Conservation (phyloP, 2,329 filamentous ascomycete genomes). For the Cordyceps cateniannulata region DNA sequence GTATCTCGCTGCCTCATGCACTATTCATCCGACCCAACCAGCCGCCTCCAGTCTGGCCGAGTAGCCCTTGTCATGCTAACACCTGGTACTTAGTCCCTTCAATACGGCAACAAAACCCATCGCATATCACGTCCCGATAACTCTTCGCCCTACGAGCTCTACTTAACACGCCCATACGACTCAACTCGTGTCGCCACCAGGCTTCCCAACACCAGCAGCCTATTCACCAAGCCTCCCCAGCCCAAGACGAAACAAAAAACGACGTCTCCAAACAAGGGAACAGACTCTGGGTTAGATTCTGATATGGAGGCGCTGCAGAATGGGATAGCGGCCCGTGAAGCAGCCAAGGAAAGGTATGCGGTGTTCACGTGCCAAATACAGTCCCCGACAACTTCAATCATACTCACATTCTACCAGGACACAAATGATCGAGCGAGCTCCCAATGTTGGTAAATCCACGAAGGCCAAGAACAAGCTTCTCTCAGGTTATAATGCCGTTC, state of each 20-base stretch:
- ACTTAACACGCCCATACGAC: conserved; percentile 45
- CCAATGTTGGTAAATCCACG: conserved; percentile 25
- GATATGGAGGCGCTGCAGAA: conserved; percentile 45
- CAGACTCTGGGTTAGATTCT: conserved; percentile 38
- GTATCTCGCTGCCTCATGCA: conserved; percentile 23
- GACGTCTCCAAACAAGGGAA: conserved; percentile 26
- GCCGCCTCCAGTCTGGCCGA: neutral
- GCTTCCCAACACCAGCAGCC: conserved; percentile 44
- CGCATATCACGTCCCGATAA: conserved; percentile 38
- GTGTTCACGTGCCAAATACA: neutral
- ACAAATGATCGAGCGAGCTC: conserved; percentile 29
- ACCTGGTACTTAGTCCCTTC: conserved; percentile 38
- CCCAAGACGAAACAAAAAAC: conserved; percentile 25
- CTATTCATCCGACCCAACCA: neutral
- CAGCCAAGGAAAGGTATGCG: conserved; percentile 30
- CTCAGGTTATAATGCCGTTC: conserved; percentile 31
- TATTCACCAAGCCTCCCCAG: conserved; percentile 38
- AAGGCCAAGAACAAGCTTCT: conserved; percentile 39
- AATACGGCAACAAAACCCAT: conserved; percentile 46
- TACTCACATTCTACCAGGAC: conserved; percentile 27
- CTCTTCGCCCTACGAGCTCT: conserved; percentile 49
- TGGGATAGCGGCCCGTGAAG: conserved; percentile 29
- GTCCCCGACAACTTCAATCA: conserved; percentile 1
- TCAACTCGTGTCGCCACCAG: conserved; percentile 39
- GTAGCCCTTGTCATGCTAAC: conserved; percentile 2